These are phyloP conservation scores for Erythrophleum ivorense DNA, from an alignment of 331 rosid species.

Conservation along the genomic window DNA sequence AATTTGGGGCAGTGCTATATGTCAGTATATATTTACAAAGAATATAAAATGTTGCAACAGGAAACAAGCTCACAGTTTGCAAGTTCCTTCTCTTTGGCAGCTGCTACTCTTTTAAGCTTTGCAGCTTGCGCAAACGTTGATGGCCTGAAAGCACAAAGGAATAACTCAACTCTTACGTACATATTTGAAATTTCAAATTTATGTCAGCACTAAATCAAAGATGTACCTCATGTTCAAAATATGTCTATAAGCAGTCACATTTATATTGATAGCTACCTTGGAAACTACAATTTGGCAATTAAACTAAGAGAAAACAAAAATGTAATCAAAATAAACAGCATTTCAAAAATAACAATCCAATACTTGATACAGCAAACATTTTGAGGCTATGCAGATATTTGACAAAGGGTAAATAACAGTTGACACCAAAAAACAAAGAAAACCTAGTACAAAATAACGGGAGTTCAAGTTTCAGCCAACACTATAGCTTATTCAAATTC, in stretches of 20 bases:
- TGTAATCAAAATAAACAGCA: not conserved
- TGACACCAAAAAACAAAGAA: not conserved
- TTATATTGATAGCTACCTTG: not conserved
- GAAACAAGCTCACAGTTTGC: slow-evolving; percentile 63
- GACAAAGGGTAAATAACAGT: not conserved
- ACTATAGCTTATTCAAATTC: not conserved
- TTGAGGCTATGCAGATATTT: not conserved
- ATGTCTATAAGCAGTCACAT: slow-evolving; percentile 19
- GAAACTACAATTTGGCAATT: slow-evolving; percentile 5
- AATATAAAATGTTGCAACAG: slow-evolving; percentile 26
- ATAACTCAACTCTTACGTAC: not conserved
- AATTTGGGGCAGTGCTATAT: slow-evolving; percentile 7
- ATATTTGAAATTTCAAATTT: slow-evolving; percentile 19
- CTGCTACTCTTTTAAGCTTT: slow-evolving; percentile 75
- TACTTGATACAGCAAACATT: slow-evolving; percentile 1
- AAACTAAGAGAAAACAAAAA: slow-evolving; percentile 17
- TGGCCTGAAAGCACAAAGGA: slow-evolving; percentile 65
- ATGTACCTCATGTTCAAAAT: not conserved
- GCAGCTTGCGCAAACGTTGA: slow-evolving; percentile 94
- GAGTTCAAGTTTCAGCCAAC: not conserved
- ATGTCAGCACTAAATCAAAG: not conserved
- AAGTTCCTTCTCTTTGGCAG: slow-evolving; percentile 87
- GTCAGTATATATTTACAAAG: slow-evolving; percentile 25
- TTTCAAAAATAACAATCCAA: not conserved
- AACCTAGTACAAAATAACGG: not conserved